Evolutionary conservation across 495 filamentous ascomycete genomes (phyloP).

Genomic region (Staphylotrichum longicolle): DNA sequence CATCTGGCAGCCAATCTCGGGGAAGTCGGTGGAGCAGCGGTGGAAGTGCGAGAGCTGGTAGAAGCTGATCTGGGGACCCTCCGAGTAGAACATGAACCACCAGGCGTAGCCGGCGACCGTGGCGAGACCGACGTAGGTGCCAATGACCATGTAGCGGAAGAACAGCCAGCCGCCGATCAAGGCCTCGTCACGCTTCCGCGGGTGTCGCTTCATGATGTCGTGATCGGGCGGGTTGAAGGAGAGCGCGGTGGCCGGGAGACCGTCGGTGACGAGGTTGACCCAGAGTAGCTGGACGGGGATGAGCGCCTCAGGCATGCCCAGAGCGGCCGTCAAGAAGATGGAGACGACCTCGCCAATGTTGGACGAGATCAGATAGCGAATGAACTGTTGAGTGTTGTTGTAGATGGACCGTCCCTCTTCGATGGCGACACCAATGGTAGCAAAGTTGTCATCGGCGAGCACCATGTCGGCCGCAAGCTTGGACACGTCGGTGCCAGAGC

Average conservation of each 20-base stretch:
- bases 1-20: constrained; percentile 91
- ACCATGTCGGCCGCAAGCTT: constrained; percentile 99
- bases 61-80: constrained; percentile 90
- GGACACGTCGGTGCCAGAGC: constrained; percentile 94
- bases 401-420: constrained; percentile 98
- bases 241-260: constrained; percentile 91
- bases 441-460: constrained; percentile 97
- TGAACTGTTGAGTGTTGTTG: constrained; percentile 99
- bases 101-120: constrained; percentile 98
- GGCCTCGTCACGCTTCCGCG: constrained; percentile 85
- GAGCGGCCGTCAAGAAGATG: constrained; percentile 95
- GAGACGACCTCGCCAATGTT: constrained; percentile 99
- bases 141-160: constrained; percentile 96
- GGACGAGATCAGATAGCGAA: constrained; percentile 96
- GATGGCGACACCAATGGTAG: constrained; percentile 92
- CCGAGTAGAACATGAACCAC: constrained; percentile 98
- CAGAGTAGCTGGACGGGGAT: constrained; percentile 97
- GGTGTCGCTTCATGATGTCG: constrained; percentile 92
- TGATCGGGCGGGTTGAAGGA: constrained; percentile 98
- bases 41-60: constrained; percentile 94
- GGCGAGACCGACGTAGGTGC: constrained; percentile 88
- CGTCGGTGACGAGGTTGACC: constrained; percentile 99
- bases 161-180: constrained; percentile 95
- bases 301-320: constrained; percentile 97
- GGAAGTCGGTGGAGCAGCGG: constrained; percentile 79